Base-by-base conservation (phyloP, 2,329 filamentous ascomycete species). In the Penicillium polonicum region DNA sequence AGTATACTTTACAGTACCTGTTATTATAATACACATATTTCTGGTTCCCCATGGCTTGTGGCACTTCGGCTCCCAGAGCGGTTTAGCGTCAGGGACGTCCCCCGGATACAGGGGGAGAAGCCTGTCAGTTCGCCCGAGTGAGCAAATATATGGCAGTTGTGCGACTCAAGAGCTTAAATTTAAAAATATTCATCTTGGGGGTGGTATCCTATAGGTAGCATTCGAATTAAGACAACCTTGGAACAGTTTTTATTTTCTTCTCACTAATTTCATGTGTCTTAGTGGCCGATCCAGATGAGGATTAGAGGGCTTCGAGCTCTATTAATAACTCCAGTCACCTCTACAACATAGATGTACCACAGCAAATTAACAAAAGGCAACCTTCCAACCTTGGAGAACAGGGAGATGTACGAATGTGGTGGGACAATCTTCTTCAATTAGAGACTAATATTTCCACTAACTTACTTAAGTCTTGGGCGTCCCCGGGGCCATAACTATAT, bases 31-130 rank as follows among this genome's bases (percentile, higher is more conserved):
- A 60, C 56, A 39, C 0, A 2, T 46, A 25, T 60, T n/a, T 52
- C 42, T 35, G 25, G 9, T 29, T 51, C 33, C 52, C 52, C 52
- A 49, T 56, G 44, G 39, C 39, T 49, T 27, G 31, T 51, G 29
- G 38, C 27, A 55, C 59, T 52, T 49, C 19, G 27, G n/a, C 19
- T 36, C 53, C 56, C 23, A 59, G 43, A 56, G 13, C 15, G 25
- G 43, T 12, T 41, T 62, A 61, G 59, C 59, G 57, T 52, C 59
- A 59, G 49, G 45, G 50, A 57, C 60, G 48, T 46, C 42, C 55
- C 48, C 55, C 58, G 15, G 52, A 50, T n/a, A 35, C 12, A 39
- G 48, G 48, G 21, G 21, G 33, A 36, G 44, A 35, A 23, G 23
- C 41, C 23, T 13, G 2, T 25, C 21, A 19, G 21, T 35, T 33